phyloP scores from a whole-genome alignment of 2,329 filamentous ascomycete species.

The Myriangium duriaei region DNA sequence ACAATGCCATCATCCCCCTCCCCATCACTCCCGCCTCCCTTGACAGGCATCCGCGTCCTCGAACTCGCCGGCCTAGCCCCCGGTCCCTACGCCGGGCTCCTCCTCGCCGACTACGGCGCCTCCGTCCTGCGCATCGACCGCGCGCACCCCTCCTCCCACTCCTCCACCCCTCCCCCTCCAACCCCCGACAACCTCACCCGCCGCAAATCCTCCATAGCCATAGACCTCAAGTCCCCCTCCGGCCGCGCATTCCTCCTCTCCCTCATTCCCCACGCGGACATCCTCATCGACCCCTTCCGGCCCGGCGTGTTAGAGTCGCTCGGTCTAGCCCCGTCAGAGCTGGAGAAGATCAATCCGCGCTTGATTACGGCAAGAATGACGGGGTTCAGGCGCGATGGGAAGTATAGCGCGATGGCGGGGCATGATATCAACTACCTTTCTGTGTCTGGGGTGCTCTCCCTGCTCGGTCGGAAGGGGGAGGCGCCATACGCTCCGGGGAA shows the following conservation, averaged over 20 bases:
- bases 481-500: slow-evolving; percentile 72
- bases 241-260: slow-evolving; percentile 55
- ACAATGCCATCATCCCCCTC: too few relatives aligned
- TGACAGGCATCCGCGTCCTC: slow-evolving; percentile 49
- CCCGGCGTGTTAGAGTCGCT: slow-evolving; percentile 81
- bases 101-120: slow-evolving; percentile 82
- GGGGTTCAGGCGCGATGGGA: slow-evolving; percentile 77
- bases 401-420: slow-evolving; percentile 77
- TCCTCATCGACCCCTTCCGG: slow-evolving; percentile 87
- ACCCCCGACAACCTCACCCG: slow-evolving; percentile 64
- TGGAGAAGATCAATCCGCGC: slow-evolving; percentile 56
- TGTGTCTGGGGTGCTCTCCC: slow-evolving; percentile 63
- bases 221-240: slow-evolving; percentile 59
- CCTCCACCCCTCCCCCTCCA: slow-evolving; percentile 28
- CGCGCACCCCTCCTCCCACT: slow-evolving; percentile 31
- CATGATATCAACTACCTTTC: slow-evolving; percentile 97
- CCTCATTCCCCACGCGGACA: slow-evolving; percentile 53
- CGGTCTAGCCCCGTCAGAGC: slow-evolving; percentile 56
- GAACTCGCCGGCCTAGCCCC: slow-evolving; percentile 53
- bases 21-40: slow-evolving; percentile 37
- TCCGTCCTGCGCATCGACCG: slow-evolving; percentile 77
- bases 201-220: slow-evolving; percentile 65
- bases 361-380: slow-evolving; percentile 79
- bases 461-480: slow-evolving; percentile 59
- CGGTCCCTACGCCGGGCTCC: slow-evolving; percentile 73